phyloP scores from a whole-genome alignment of 371 early-diverging fungal genomes.

The Choanephora cucurbitarum region DNA sequence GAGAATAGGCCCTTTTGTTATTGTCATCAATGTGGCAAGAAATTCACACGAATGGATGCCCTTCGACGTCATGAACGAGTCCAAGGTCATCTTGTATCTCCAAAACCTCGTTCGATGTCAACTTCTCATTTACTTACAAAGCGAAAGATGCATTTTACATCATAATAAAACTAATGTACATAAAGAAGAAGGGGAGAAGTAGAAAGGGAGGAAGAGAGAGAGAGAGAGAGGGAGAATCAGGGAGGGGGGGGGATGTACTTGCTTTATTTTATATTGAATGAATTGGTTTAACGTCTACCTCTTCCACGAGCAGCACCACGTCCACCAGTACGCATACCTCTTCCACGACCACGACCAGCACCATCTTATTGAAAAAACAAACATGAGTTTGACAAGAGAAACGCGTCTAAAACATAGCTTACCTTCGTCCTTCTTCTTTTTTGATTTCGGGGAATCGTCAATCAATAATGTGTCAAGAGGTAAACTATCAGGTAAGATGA shows the following conservation, averaged over 20 bases:
- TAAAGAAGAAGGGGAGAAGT: too few relatives aligned
- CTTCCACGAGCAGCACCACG: constrained; percentile 42
- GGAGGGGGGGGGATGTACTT: too few relatives aligned
- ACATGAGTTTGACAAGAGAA: background rate
- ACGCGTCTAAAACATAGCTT: background rate
- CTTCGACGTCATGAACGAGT: constrained; percentile 51
- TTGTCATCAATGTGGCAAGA: constrained; percentile 47
- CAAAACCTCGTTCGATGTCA: constrained; percentile 17
- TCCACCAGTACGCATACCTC: constrained; percentile 62
- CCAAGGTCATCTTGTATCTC: constrained; percentile 37
- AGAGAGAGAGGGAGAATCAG: too few relatives aligned
- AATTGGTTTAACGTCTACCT: constrained; percentile 35
- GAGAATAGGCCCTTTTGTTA: constrained; percentile 47
- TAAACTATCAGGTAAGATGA: constrained; percentile 92
- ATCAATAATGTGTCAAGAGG: constrained; percentile 95
- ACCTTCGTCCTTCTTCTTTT: constrained; percentile 75
- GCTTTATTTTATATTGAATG: background rate
- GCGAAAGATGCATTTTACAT: background rate
- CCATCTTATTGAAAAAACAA: constrained; percentile 14
- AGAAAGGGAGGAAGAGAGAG: too few relatives aligned
- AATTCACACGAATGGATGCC: constrained; percentile 52
- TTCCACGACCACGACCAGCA: constrained; percentile 57
- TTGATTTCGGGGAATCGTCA: constrained; percentile 94
- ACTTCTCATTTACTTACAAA: constrained; percentile 1
- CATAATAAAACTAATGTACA: too few relatives aligned